Conservation (phyloP, 2,329 filamentous ascomycete species). For the Beauveria bassiana region DNA sequence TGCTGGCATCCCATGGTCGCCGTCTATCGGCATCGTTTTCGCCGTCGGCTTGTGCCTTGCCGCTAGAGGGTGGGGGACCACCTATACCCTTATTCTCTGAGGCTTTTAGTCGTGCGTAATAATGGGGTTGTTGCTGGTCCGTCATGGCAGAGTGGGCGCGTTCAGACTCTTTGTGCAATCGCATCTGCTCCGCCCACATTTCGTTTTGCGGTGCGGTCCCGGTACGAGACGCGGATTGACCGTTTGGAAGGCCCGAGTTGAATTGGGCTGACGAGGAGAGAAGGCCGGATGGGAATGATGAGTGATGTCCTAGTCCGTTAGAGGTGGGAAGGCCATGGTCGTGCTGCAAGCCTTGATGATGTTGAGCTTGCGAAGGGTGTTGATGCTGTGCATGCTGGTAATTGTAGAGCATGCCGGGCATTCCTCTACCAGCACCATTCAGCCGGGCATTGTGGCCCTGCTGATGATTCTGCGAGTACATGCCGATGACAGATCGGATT, state of each 20-base stretch:
- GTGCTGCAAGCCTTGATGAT: constrained; percentile 52
- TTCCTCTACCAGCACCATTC: constrained; percentile 51
- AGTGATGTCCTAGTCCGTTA: constrained; percentile 44
- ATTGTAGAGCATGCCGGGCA: constrained; percentile 60
- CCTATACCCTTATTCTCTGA: constrained; percentile 60
- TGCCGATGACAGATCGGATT: constrained; percentile 32
- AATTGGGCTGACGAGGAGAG: constrained; percentile 59
- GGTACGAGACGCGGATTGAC: constrained; percentile 41
- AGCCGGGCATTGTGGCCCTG: constrained; percentile 69
- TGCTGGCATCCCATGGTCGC: constrained; percentile 58
- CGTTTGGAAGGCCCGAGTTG: constrained; percentile 49
- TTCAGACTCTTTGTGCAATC: constrained; percentile 69
- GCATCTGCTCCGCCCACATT: constrained; percentile 85
- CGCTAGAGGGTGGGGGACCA: constrained; percentile 42
- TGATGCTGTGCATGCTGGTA: constrained; percentile 56
- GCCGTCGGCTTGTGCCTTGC: constrained; percentile 38
- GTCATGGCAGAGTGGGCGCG: constrained; percentile 64
- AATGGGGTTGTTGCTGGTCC: constrained; percentile 56
- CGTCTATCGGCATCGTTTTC: constrained; percentile 53
- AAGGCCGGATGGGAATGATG: constrained; percentile 30
- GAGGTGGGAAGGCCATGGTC: constrained; percentile 48
- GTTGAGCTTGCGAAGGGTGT: constrained; percentile 57
- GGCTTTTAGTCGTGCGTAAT: constrained; percentile 66
- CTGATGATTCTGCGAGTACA: constrained; percentile 68
- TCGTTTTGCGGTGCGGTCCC: constrained; percentile 49